Evolutionary conservation across 495 filamentous ascomycete species (phyloP).

Genomic region (Penicillium tannophilum): DNA sequence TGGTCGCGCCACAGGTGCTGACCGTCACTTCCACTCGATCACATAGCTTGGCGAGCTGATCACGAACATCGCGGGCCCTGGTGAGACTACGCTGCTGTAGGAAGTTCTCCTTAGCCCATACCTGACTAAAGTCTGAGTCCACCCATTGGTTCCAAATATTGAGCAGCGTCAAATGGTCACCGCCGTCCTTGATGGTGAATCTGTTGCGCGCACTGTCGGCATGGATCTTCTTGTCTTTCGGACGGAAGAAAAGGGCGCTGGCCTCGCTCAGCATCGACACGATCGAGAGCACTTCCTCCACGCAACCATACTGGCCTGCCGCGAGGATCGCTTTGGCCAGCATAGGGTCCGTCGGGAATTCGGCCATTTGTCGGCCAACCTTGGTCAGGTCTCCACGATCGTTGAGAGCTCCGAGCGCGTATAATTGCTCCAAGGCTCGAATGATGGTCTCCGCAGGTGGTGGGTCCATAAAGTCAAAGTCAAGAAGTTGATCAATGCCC

Average conservation of each 20-base stretch:
- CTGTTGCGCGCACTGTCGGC: slow-evolving; percentile 90
- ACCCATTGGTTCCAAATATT: slow-evolving; percentile 99
- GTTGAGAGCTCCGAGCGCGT: slow-evolving; percentile 88
- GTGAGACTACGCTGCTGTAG: slow-evolving; percentile 85
- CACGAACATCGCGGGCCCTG: slow-evolving; percentile 87
- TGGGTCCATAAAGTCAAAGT: slow-evolving; percentile 97
- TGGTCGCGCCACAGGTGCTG: slow-evolving; percentile 66
- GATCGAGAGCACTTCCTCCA: slow-evolving; percentile 93
- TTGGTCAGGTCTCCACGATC: slow-evolving; percentile 89
- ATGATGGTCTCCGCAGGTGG: slow-evolving; percentile 91
- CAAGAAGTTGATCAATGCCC: slow-evolving; percentile 90
- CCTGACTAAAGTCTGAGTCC: slow-evolving; percentile 83
- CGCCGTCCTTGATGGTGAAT: slow-evolving; percentile 90
- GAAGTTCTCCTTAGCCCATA: slow-evolving; percentile 94
- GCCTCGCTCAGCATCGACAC: slow-evolving; percentile 92
- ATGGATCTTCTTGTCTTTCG: slow-evolving; percentile 96
- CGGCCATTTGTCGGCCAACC: slow-evolving; percentile 91
- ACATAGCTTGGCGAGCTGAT: slow-evolving; percentile 92
- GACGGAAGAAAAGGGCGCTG: slow-evolving; percentile 88
- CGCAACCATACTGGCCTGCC: slow-evolving; percentile 83
- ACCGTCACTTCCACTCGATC: slow-evolving; percentile 85
- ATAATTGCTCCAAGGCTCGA: slow-evolving; percentile 86
- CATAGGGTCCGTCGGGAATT: slow-evolving; percentile 95
- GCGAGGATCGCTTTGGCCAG: slow-evolving; percentile 90
- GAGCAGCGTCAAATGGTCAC: slow-evolving; percentile 87